Percentiles rank a stretch among this genome's conserved stretches.
Evolutionary conservation across 306 rosid genomes (phyloP).

Genomic region (Pachyrhizus erosus): DNA sequence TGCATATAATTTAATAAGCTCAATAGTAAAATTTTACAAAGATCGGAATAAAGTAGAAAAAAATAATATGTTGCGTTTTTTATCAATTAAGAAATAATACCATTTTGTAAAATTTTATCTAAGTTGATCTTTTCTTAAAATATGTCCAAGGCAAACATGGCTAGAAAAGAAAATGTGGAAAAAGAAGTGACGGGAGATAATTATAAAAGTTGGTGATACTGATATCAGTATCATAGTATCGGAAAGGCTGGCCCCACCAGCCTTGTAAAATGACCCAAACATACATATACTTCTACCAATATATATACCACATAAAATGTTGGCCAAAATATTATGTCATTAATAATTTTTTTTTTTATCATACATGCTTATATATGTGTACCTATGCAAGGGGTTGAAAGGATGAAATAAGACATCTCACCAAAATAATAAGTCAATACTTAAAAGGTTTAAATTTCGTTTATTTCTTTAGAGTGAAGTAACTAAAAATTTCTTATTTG

Average conservation of each 20-base stretch:
- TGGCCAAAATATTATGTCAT: not conserved
- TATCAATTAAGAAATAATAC: not conserved
- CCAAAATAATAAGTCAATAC: not conserved
- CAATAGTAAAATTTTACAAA: not conserved
- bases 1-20: not conserved
- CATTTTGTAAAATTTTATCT: not conserved
- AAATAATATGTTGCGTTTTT: not conserved
- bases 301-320: not conserved
- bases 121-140: not conserved
- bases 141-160: not conserved
- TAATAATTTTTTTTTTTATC: not conserved
- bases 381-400: not conserved
- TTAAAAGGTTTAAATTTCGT: not conserved
- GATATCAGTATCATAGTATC: not conserved
- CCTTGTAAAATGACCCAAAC: not conserved
- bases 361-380: not conserved
- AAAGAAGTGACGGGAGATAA: not conserved
- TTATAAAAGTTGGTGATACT: not conserved
- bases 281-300: not conserved
- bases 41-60: not conserved
- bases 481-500: not conserved
- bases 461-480: not conserved
- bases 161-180: not conserved
- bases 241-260: not conserved
- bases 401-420: not conserved